phyloP scores from a whole-genome alignment of 495 filamentous ascomycete genomes.

The Penicillium odoratum region DNA sequence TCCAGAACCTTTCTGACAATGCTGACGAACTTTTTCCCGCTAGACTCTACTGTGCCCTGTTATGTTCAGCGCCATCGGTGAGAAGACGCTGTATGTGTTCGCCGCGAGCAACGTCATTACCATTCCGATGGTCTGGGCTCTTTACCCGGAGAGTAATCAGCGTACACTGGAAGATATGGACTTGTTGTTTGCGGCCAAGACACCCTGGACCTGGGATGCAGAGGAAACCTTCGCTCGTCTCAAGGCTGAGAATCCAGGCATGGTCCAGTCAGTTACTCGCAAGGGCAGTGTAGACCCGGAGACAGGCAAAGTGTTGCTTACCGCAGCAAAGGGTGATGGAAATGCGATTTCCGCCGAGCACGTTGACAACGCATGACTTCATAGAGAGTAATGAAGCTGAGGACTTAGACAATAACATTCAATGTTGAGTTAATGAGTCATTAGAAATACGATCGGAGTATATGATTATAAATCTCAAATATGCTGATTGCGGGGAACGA shows the following conservation, averaged over 20 bases:
- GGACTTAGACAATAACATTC: too few relatives aligned
- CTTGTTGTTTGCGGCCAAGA: constrained; percentile 60
- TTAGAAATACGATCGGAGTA: neutral
- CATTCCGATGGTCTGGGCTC: constrained; percentile 66
- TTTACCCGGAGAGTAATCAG: constrained; percentile 69
- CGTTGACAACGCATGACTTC: constrained; percentile 24
- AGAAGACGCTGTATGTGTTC: constrained; percentile 70
- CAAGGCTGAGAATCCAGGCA: constrained; percentile 54
- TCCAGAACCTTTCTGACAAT: neutral
- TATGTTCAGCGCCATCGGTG: constrained; percentile 61
- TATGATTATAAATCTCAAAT: neutral
- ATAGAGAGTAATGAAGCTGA: too few relatives aligned
- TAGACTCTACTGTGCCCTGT: constrained; percentile 62
- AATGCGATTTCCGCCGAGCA: constrained; percentile 24
- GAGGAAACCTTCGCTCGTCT: constrained; percentile 57
- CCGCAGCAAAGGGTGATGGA: constrained; percentile 18
- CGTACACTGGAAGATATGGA: constrained; percentile 71
- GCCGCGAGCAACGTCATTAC: constrained; percentile 61
- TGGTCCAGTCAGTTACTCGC: constrained; percentile 41
- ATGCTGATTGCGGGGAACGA: neutral
- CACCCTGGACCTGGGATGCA: constrained; percentile 64
- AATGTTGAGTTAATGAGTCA: neutral
- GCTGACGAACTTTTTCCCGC: neutral
- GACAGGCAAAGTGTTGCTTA: constrained; percentile 32
- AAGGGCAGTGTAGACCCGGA: constrained; percentile 53